A percentile compares a stretch with the other conserved stretches of the same genome.
Evolutionary conservation across 306 rosid genomes (phyloP).

Genomic region (Quercus wislizeni): DNA sequence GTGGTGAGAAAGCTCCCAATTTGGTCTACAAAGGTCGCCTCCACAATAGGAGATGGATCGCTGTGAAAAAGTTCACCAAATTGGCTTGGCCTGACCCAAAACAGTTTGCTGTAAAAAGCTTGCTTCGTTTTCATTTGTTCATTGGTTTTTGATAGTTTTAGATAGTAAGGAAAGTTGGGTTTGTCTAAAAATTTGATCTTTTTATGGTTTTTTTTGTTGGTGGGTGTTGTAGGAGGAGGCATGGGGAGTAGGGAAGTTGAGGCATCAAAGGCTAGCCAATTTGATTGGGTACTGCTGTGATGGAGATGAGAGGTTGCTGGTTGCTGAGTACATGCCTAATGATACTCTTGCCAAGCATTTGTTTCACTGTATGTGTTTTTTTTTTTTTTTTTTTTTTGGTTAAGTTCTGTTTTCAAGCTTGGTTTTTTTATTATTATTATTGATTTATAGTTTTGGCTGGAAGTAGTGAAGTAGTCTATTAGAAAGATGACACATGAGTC

Average conservation of each 20-base stretch:
- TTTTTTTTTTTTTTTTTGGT: too few species aligned
- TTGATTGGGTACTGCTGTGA: conserved; percentile 96
- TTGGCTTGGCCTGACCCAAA: conserved; percentile 96
- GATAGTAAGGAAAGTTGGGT: background rate
- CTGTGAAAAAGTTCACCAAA: conserved; percentile 90
- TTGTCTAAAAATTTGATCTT: background rate
- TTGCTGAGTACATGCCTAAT: conserved; percentile 95
- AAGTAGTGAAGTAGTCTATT: too few species aligned
- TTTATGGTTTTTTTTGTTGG: background rate
- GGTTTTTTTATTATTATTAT: background rate
- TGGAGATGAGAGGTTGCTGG: conserved; percentile 92
- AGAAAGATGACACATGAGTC: too few species aligned
- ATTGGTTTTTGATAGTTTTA: background rate
- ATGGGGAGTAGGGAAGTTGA: conserved; percentile 77
- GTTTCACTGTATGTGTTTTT: conserved; percentile 67
- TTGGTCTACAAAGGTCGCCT: conserved; percentile 83
- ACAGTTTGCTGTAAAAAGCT: conserved; percentile 62
- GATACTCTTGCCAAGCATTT: conserved; percentile 98
- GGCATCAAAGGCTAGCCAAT: conserved; percentile 82
- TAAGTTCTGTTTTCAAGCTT: background rate
- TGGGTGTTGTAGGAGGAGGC: conserved; percentile 68
- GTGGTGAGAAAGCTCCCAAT: conserved; percentile 90
- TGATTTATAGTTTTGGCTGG: background rate
- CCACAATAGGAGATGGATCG: conserved; percentile 75
- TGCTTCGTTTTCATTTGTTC: background rate